phyloP scores from a whole-genome alignment of 2,329 filamentous ascomycete genomes.

The Arthroderma uncinatum region DNA sequence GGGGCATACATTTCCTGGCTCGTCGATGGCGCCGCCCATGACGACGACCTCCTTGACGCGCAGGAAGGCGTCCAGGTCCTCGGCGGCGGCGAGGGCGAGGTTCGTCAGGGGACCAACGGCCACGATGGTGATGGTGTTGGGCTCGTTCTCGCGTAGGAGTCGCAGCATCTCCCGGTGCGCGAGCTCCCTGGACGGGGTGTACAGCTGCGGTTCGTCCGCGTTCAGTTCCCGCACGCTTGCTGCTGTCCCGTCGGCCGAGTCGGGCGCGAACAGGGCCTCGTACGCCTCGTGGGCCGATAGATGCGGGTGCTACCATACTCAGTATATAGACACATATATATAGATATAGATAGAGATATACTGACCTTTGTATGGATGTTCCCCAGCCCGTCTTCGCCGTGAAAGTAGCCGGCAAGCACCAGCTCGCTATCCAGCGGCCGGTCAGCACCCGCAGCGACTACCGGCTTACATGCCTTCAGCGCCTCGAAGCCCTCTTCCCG shows the following conservation, averaged over 20 bases:
- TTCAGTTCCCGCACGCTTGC: conserved; percentile 39
- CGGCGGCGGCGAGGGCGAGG: conserved; percentile 72
- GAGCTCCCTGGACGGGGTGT: conserved; percentile 61
- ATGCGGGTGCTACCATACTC: conserved; percentile 50
- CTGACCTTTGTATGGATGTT: conserved; percentile 52
- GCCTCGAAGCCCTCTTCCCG: conserved; percentile 59
- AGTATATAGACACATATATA: background rate
- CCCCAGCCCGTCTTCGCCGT: conserved; percentile 65
- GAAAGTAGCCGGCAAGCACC: conserved; percentile 76
- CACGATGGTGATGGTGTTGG: conserved; percentile 77
- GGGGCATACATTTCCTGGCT: conserved; percentile 59
- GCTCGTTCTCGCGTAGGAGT: conserved; percentile 67
- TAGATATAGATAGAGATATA: background rate
- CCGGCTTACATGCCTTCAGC: conserved; percentile 61
- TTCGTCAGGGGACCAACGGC: conserved; percentile 91
- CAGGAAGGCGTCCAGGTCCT: conserved; percentile 82
- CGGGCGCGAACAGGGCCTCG: conserved; percentile 54
- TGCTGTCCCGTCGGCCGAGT: conserved; percentile 18
- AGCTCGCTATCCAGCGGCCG: conserved; percentile 74
- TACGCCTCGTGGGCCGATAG: conserved; percentile 63
- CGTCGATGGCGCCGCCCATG: conserved; percentile 80
- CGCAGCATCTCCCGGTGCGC: conserved; percentile 84
- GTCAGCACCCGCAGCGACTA: conserved; percentile 77
- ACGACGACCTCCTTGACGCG: conserved; percentile 82
- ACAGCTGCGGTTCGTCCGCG: conserved; percentile 39